Percentiles rank a stretch among this genome's conserved stretches.
Conservation (phyloP, 331 rosid genomes). For the Prunus yedoensis region DNA sequence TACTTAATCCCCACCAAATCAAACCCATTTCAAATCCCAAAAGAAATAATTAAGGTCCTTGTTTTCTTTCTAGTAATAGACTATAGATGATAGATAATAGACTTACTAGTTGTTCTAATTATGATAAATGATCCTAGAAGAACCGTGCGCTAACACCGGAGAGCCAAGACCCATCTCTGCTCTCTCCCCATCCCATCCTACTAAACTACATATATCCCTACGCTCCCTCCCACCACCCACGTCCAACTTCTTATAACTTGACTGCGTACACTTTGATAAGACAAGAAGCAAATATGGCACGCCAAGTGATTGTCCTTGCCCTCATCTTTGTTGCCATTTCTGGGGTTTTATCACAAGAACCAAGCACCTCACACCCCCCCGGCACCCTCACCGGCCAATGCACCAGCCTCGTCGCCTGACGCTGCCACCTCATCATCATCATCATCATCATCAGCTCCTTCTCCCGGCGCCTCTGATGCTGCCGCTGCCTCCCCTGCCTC, state of each 20-base stretch:
- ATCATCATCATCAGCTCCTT: slow-evolving; percentile 5
- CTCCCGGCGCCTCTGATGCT: background rate
- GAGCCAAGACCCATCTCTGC: background rate
- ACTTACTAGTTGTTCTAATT: background rate
- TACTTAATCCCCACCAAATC: no score
- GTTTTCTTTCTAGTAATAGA: no score
- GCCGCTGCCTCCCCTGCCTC: background rate
- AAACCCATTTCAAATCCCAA: no score
- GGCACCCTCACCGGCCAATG: background rate
- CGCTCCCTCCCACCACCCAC: background rate
- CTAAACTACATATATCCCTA: background rate
- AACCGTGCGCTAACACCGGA: background rate
- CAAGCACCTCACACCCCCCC: background rate
- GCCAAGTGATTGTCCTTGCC: slow-evolving; percentile 11
- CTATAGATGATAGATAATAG: no score
- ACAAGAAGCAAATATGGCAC: slow-evolving; percentile 7
- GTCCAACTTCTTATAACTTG: background rate
- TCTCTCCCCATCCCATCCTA: no score
- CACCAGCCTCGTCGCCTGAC: slow-evolving; percentile 4
- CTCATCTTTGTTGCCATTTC: slow-evolving; percentile 17
- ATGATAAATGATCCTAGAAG: background rate
- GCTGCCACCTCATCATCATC: background rate
- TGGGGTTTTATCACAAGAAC: slow-evolving; percentile 15
- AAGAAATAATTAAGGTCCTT: no score
- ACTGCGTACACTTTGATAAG: background rate